These are phyloP conservation scores for Orobanche coerulescens DNA, from an alignment of 257 asterid species.

Conservation along the genomic window DNA sequence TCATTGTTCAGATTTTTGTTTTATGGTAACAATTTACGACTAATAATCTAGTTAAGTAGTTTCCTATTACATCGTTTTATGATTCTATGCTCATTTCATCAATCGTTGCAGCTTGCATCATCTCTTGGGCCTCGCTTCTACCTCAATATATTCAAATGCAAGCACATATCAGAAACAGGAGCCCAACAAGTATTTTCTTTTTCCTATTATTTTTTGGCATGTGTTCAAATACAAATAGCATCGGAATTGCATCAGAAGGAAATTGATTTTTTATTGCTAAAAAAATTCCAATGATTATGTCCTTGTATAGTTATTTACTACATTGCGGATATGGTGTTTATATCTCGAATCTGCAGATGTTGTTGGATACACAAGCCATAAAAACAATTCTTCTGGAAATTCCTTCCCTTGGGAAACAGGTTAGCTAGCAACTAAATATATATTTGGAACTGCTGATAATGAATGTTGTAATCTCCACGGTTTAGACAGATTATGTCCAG, in stretches of 20 bases:
- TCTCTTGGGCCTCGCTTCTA: slow-evolving; percentile 94
- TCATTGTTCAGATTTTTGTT: neutral
- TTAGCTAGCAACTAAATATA: slow-evolving; percentile 23
- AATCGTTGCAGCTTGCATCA: slow-evolving; percentile 74
- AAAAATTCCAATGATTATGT: neutral
- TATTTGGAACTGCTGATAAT: neutral
- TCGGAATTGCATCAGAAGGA: neutral
- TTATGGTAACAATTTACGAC: neutral
- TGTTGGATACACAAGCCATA: slow-evolving; percentile 95
- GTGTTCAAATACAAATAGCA: slow-evolving; percentile 2
- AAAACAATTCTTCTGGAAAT: slow-evolving; percentile 89
- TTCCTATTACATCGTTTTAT: slow-evolving; percentile 1
- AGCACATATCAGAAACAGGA: slow-evolving; percentile 96
- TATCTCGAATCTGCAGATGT: slow-evolving; percentile 60
- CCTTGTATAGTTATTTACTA: slow-evolving; percentile 7
- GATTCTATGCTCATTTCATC: slow-evolving; percentile 14
- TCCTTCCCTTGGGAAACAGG: slow-evolving; percentile 95
- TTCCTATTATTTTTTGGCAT: neutral
- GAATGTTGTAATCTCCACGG: neutral
- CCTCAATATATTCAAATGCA: slow-evolving; percentile 89
- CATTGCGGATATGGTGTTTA: neutral
- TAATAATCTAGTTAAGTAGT: neutral
- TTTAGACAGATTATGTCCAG: neutral
- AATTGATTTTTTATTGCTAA: slow-evolving; percentile 5
- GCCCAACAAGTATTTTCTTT: slow-evolving; percentile 67